A percentile compares a stretch with the other conserved stretches of the same genome.
These are phyloP conservation scores for Aureoboletus auriporus DNA, from an alignment of 768 basidiomycete species.

Conservation along the genomic window DNA sequence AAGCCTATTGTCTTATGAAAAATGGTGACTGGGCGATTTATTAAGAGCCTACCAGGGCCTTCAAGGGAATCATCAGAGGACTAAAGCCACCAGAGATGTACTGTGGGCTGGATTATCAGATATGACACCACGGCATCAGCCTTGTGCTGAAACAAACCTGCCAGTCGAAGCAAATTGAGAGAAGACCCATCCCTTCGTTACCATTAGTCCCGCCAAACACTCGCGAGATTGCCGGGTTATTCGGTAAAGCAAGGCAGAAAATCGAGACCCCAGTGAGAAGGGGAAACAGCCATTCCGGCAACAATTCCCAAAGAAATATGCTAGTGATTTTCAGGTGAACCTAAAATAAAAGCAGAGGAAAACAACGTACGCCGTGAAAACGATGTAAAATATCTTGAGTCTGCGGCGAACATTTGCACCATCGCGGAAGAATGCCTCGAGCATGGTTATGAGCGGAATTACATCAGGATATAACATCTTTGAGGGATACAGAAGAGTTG, in stretches of 20 bases:
- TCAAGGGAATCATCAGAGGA: conserved; percentile 52
- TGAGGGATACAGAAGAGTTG: conserved; percentile 38
- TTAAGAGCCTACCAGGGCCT: conserved; percentile 36
- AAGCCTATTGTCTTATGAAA: conserved; percentile 29
- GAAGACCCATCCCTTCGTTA: conserved; percentile 59
- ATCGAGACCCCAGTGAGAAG: conserved; percentile 59
- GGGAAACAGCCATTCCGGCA: conserved; percentile 44
- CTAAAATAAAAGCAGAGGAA: conserved; percentile 15
- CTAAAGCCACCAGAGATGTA: conserved; percentile 30
- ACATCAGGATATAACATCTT: conserved; percentile 41
- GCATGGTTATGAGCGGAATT: conserved; percentile 21
- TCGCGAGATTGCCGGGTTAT: conserved; percentile 47
- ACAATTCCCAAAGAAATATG: conserved; percentile 30
- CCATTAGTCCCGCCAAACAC: conserved; percentile 60
- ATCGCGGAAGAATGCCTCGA: conserved; percentile 40
- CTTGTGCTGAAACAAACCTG: conserved; percentile 35
- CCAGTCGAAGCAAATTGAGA: conserved; percentile 62
- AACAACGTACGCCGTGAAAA: conserved; percentile 27
- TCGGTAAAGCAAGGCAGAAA: conserved; percentile 53
- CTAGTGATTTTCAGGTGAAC: conserved; percentile 14
- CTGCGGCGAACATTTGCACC: conserved; percentile 36
- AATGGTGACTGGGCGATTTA: neutral
- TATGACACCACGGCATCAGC: neutral
- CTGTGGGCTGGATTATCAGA: conserved; percentile 4
- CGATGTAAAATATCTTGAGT: conserved; percentile 30